phyloP scores from a whole-genome alignment of 2,329 filamentous ascomycete genomes.

The Paraphoma chrysanthemicola region DNA sequence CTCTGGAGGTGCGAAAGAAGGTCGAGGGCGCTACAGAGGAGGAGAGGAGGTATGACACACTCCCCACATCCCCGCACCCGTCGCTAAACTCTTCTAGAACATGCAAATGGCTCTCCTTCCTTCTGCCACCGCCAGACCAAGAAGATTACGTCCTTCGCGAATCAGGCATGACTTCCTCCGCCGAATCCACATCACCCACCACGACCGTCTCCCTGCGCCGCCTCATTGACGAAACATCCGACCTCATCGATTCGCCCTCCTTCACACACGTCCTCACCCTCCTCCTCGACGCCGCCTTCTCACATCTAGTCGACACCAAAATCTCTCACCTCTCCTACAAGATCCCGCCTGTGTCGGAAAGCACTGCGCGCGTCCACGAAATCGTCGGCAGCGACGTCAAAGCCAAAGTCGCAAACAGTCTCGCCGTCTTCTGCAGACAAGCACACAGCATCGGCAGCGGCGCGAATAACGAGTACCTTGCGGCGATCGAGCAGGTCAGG shows the following conservation, averaged over 20 bases:
- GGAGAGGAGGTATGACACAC: slow-evolving; percentile 60
- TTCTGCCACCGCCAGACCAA: slow-evolving; percentile 79
- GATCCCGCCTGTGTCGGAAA: slow-evolving; percentile 54
- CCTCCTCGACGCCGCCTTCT: slow-evolving; percentile 87
- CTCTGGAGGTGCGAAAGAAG: slow-evolving; percentile 80
- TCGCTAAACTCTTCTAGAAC: slow-evolving; percentile 44
- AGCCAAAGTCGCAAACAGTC: slow-evolving; percentile 83
- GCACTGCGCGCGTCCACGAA: slow-evolving; percentile 57
- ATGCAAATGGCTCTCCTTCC: slow-evolving; percentile 79
- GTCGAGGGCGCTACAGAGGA: slow-evolving; percentile 78
- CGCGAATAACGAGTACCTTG: slow-evolving; percentile 57
- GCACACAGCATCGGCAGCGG: slow-evolving; percentile 84
- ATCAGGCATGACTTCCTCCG: slow-evolving; percentile 72
- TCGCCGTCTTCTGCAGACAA: slow-evolving; percentile 89
- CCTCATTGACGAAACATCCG: slow-evolving; percentile 92
- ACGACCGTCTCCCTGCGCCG: slow-evolving; percentile 71
- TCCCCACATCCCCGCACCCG: background rate
- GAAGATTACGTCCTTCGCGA: slow-evolving; percentile 86
- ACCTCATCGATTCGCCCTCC: slow-evolving; percentile 91
- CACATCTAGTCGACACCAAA: slow-evolving; percentile 81
- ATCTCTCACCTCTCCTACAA: slow-evolving; percentile 82
- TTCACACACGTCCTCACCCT: slow-evolving; percentile 87
- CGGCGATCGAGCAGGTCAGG: slow-evolving; percentile 75
- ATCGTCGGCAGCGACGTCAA: slow-evolving; percentile 59
- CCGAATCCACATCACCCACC: slow-evolving; percentile 45